These are phyloP conservation scores for Spirogloea muscicola DNA, from an alignment of 139 green algal genomes.

Conservation along the genomic window DNA sequence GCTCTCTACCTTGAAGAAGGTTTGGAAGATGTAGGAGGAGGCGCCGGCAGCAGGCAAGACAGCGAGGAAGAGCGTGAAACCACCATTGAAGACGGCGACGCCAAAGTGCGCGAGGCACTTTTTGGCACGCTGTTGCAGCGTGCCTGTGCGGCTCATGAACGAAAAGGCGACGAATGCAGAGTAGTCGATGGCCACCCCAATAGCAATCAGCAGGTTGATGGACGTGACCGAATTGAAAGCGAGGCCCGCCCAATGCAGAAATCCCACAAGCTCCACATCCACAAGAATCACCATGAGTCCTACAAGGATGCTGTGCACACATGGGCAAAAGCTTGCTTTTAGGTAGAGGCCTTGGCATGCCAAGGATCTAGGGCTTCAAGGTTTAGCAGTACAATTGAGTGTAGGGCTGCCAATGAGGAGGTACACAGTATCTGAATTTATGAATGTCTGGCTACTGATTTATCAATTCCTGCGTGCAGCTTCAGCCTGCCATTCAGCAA, in stretches of 20 bases:
- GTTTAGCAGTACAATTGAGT: too few relatives aligned
- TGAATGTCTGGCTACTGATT: too few relatives aligned
- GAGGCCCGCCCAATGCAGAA: conserved; percentile 32
- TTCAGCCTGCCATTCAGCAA: too few relatives aligned
- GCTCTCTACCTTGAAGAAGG: conserved; percentile 42
- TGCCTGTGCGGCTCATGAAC: conserved; percentile 35
- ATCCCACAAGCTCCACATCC: conserved; percentile 45
- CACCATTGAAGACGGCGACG: conserved; percentile 40
- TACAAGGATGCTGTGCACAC: conserved; percentile 21
- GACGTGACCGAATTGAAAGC: conserved; percentile 45
- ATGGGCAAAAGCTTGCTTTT: too few relatives aligned
- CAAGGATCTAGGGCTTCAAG: too few relatives aligned
- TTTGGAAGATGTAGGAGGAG: conserved; percentile 34
- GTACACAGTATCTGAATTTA: too few relatives aligned
- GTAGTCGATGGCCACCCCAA: conserved; percentile 51
- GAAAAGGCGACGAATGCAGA: conserved; percentile 47
- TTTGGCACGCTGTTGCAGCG: conserved; percentile 13
- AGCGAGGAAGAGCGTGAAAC: conserved; percentile 46
- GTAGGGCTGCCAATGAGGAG: too few relatives aligned
- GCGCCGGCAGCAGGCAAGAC: conserved; percentile 26
- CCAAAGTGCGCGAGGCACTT: conserved; percentile 26
- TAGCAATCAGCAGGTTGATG: conserved; percentile 43
- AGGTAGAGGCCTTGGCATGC: too few relatives aligned
- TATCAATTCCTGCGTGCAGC: too few relatives aligned
- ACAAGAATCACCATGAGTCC: conserved; percentile 40